Percentiles rank a stretch among this genome's conserved stretches.
Evolutionary conservation across 805 yeast genomes (phyloP).

Genomic region (Grigorovia humatica): DNA sequence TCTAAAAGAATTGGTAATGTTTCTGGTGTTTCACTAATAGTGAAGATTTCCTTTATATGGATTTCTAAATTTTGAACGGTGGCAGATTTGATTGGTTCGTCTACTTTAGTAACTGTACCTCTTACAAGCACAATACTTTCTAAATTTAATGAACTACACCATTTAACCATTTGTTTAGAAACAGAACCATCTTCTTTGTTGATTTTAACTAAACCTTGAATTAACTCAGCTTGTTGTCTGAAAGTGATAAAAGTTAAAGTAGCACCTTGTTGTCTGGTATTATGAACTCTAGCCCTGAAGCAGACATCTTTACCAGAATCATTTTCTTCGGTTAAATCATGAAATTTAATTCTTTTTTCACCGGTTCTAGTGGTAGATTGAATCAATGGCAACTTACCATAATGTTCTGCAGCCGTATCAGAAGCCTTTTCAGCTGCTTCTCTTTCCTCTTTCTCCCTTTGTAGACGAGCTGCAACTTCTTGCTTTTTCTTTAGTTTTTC

Average conservation of each 20-base stretch:
- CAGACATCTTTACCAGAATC: slow-evolving; percentile 67
- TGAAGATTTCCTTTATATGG: slow-evolving; percentile 57
- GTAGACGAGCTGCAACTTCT: slow-evolving; percentile 81
- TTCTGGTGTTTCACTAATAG: slow-evolving; percentile 81
- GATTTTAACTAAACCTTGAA: slow-evolving; percentile 78
- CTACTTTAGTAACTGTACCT: slow-evolving; percentile 76
- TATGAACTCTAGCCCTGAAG: slow-evolving; percentile 91
- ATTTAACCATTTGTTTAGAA: slow-evolving; percentile 93
- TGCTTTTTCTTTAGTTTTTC: slow-evolving; percentile 91
- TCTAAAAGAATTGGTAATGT: slow-evolving; percentile 90
- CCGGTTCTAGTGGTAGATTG: slow-evolving; percentile 69
- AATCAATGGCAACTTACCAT: slow-evolving; percentile 82
- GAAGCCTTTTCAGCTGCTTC: slow-evolving; percentile 58
- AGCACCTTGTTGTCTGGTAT: slow-evolving; percentile 90
- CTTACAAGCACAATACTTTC: slow-evolving; percentile 89
- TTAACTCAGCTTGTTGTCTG: slow-evolving; percentile 76
- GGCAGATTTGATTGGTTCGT: slow-evolving; percentile 79
- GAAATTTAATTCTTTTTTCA: slow-evolving; percentile 48
- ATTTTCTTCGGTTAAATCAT: slow-evolving; percentile 32
- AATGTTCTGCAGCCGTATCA: slow-evolving; percentile 79
- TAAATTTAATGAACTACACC: slow-evolving; percentile 77
- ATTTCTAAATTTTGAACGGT: slow-evolving; percentile 88
- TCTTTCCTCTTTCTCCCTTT: slow-evolving; percentile 75
- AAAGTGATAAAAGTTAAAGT: slow-evolving; percentile 83
- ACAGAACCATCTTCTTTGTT: slow-evolving; percentile 57